Base-by-base conservation (phyloP, 2,329 filamentous ascomycete species). In the Ceratocystis diversiconidia region DNA sequence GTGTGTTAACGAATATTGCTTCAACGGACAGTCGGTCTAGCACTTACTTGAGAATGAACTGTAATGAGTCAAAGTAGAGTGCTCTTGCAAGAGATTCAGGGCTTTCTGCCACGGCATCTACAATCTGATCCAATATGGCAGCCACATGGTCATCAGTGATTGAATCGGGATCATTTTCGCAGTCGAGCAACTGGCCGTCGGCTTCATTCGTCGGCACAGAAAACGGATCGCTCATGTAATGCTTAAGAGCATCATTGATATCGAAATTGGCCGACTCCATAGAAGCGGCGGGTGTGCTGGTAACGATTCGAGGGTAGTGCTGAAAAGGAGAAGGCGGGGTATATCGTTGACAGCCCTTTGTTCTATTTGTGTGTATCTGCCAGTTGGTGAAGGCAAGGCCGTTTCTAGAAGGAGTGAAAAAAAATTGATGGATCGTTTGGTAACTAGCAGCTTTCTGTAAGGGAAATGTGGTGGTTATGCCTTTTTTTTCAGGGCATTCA, bases 201-300 rank as follows among this genome's bases (percentile, higher is more conserved):
- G 92, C 94, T 74, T 97, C 92, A 55, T 89, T 86, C 1, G 92
- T 96, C 6, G 88, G 80, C 65, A 97, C 88, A 48, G 85, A 83
- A 59, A 85, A 80, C 7, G 94, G 92, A 74, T 97, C 92, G 77
- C 90, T 95, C 83, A 96, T 89, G 77, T 96, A 99, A 74, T 90
- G 84, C 80, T 96, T 96, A 75, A 97, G 87, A 70, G 91, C 90
- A 79, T 96, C 88, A 75, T 96, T 96, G 76, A 99, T 90, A 75
- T 97, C 90, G 78, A 99, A 99, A 73, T 87, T 83, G 74, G 91
- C 83, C 79, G 88, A 88, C 72, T 80, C 87, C 85, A 87, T 87
- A 74, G 69, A 75, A 71, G 75, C 72, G 72, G 70, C 70, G 67
- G 61, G 25, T 25, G 43, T 41, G 19, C 36, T 30, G 41, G 22